Percentiles rank a stretch among this genome's conserved stretches.
phyloP scores from a whole-genome alignment of 1,139 yeast genomes.

The Meyerozyma elateridarum region DNA sequence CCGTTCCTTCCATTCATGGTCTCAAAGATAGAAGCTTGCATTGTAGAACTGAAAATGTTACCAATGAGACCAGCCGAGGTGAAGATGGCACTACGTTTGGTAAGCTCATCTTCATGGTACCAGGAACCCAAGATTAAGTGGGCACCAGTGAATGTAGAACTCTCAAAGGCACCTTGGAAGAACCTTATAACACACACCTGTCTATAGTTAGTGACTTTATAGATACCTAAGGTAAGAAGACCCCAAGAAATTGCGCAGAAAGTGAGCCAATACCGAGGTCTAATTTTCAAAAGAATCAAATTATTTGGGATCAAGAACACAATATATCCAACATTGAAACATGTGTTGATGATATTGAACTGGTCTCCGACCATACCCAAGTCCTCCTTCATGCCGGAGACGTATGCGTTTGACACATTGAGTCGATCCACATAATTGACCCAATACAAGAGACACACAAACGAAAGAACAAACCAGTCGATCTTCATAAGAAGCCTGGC shows the following conservation, averaged over 20 bases:
- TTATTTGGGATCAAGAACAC: constrained; percentile 57
- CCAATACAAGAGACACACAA: constrained; percentile 55
- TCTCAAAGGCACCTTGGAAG: constrained; percentile 52
- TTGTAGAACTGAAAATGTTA: constrained; percentile 37
- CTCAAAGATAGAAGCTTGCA: constrained; percentile 33
- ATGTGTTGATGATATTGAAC: constrained; percentile 46
- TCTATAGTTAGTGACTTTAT: constrained; percentile 35
- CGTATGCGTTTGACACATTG: constrained; percentile 53
- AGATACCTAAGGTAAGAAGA: constrained; percentile 46
- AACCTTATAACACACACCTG: constrained; percentile 50
- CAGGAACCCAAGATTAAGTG: constrained; percentile 51
- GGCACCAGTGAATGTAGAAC: constrained; percentile 50
- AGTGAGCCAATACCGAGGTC: constrained; percentile 52
- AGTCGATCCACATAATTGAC: constrained; percentile 41
- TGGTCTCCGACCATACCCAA: constrained; percentile 46
- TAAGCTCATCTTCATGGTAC: constrained; percentile 47
- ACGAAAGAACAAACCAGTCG: constrained; percentile 53
- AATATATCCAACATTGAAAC: constrained; percentile 57
- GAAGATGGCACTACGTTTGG: constrained; percentile 47
- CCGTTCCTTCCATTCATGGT: constrained; percentile 29
- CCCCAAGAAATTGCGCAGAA: constrained; percentile 57
- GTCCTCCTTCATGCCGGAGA: constrained; percentile 56
- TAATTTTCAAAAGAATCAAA: constrained; percentile 42
- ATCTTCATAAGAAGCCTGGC: constrained; percentile 42
- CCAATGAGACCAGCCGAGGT: constrained; percentile 52